Evolutionary conservation across 495 filamentous ascomycete genomes (phyloP).

Genomic region (Lasiosphaeris hirsuta): DNA sequence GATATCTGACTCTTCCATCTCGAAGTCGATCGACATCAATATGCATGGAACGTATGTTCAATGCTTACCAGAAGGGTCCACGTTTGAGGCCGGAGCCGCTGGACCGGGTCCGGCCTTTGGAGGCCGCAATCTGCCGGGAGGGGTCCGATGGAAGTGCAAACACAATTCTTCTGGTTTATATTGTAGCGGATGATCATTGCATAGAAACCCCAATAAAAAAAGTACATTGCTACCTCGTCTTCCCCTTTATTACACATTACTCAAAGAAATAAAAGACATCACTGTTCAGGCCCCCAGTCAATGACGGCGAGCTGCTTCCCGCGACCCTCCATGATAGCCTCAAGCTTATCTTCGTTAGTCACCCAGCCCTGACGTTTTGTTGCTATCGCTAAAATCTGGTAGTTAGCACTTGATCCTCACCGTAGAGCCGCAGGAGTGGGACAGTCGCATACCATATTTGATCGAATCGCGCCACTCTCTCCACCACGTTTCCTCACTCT

Average conservation of each 20-base stretch:
- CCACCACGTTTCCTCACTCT: slow-evolving; percentile 55
- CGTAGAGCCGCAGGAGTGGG: background rate
- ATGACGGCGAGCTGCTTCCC: slow-evolving; percentile 29
- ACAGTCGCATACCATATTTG: slow-evolving; percentile 28
- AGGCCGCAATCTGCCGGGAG: no score
- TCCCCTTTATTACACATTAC: background rate
- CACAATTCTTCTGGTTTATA: no score
- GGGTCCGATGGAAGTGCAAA: no score
- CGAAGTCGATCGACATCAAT: no score
- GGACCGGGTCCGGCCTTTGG: no score
- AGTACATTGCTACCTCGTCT: background rate
- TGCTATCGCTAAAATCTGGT: slow-evolving; percentile 28
- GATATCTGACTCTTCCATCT: no score
- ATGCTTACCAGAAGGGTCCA: no score
- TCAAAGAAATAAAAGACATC: background rate
- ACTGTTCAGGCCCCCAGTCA: slow-evolving; percentile 40
- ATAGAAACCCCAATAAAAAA: background rate
- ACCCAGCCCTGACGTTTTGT: slow-evolving; percentile 48
- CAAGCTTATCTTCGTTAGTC: slow-evolving; percentile 50
- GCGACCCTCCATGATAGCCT: slow-evolving; percentile 44
- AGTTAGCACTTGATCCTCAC: slow-evolving; percentile 7
- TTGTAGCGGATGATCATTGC: background rate
- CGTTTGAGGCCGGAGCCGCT: no score
- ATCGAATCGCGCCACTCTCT: slow-evolving; percentile 47
- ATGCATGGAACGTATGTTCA: no score